phyloP scores from a whole-genome alignment of 345 rosid genomes.

The Corymbia maculata region DNA sequence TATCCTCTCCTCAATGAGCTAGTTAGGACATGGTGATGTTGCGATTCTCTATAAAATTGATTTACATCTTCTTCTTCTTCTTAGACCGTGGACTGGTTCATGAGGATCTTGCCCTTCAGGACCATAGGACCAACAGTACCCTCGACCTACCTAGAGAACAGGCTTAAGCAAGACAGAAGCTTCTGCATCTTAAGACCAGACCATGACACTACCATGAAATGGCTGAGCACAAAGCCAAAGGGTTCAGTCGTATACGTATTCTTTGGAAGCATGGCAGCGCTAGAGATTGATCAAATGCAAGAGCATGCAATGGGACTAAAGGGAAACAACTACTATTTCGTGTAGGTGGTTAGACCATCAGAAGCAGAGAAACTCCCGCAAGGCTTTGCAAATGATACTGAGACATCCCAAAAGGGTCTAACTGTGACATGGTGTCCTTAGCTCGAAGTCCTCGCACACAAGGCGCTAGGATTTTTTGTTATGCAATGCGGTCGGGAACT shows the following conservation, averaged over 20 bases:
- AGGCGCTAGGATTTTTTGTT: neutral
- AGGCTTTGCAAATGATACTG: neutral
- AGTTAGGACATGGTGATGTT: too few relatives aligned
- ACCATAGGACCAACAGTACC: neutral
- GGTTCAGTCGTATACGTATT: neutral
- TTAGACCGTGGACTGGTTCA: neutral
- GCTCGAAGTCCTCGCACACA: neutral
- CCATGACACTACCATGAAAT: neutral
- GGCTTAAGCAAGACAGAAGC: neutral
- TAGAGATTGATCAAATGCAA: neutral
- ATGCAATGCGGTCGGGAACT: neutral
- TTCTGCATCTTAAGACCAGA: neutral
- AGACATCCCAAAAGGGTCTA: neutral
- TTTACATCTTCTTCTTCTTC: too few relatives aligned
- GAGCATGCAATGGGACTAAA: neutral
- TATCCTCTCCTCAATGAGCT: too few relatives aligned
- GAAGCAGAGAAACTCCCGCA: neutral
- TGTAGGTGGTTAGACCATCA: neutral
- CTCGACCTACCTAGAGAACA: neutral
- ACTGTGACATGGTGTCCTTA: neutral
- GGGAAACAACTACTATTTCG: neutral
- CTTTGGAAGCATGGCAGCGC: neutral
- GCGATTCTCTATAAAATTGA: too few relatives aligned
- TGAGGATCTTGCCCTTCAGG: neutral
- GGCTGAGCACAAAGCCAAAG: neutral